These are phyloP conservation scores for Solanum pimpinellifolium DNA, from an alignment of 257 asterid genomes.

Conservation along the genomic window DNA sequence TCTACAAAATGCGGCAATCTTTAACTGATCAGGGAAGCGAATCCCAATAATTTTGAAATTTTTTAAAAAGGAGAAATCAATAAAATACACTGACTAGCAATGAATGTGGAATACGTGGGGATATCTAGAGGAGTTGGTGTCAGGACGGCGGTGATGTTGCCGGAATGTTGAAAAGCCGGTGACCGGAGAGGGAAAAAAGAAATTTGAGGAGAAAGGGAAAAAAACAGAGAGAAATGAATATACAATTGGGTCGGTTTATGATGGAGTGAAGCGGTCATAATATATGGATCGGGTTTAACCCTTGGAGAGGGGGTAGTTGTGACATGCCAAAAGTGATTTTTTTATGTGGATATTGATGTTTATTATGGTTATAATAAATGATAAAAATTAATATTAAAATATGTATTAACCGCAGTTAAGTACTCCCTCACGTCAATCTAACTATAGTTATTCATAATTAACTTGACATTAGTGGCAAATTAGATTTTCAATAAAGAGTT, in stretches of 20 bases:
- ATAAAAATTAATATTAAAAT: too few relatives aligned
- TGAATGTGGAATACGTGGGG: background rate
- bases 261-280: background rate
- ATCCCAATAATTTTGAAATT: background rate
- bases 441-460: accelerated
- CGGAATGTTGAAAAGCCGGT: conserved; percentile 14
- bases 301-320: background rate
- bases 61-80: background rate
- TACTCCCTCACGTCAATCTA: too few relatives aligned
- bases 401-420: background rate
- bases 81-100: background rate
- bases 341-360: background rate
- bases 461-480: accelerated
- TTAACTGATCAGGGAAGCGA: conserved; percentile 1
- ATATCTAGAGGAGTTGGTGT: conserved; percentile 2
- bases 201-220: conserved; percentile 4
- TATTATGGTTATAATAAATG: background rate
- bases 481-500: accelerated
- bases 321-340: background rate
- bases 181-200: conserved; percentile 3
- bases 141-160: background rate
- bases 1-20: background rate
- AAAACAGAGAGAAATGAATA: background rate
- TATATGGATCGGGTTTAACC: background rate
- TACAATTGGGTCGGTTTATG: background rate